Evolutionary conservation across 179 eudicot genomes (phyloP).

Genomic region (Drosera spatulata): DNA sequence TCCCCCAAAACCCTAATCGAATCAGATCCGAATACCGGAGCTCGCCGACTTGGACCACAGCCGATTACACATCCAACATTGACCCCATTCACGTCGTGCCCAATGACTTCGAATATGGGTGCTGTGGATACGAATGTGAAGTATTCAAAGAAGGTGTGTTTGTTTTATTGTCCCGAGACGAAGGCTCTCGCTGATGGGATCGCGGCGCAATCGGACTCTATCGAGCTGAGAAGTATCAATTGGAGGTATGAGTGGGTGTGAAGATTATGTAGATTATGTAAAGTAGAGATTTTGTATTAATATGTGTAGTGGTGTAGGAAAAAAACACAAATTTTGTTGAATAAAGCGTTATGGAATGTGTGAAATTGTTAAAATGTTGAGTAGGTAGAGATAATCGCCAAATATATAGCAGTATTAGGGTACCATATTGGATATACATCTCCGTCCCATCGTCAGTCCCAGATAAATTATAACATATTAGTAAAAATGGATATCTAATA

Average conservation of each 20-base stretch:
- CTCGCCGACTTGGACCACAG: constrained; percentile 56
- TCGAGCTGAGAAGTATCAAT: constrained; percentile 70
- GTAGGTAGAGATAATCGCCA: too few relatives aligned
- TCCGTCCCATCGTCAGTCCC: too few relatives aligned
- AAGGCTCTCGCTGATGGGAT: constrained; percentile 63
- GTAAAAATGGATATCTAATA: too few relatives aligned
- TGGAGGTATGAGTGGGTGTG: constrained; percentile 47
- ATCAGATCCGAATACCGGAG: constrained; percentile 31
- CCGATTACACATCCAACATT: constrained; percentile 48
- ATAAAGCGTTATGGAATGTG: too few relatives aligned
- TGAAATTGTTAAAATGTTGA: too few relatives aligned
- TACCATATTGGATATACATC: too few relatives aligned
- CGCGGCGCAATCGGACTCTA: constrained; percentile 79
- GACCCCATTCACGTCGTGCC: constrained; percentile 71
- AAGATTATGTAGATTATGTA: too few relatives aligned
- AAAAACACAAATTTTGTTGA: too few relatives aligned
- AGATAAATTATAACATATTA: too few relatives aligned
- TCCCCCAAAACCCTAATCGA: background rate
- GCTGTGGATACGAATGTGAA: constrained; percentile 15
- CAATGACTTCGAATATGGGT: constrained; percentile 23
- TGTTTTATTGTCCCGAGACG: constrained; percentile 75
- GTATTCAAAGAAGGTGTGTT: constrained; percentile 52
- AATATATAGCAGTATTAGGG: too few relatives aligned
- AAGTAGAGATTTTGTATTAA: too few relatives aligned
- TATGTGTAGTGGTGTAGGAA: too few relatives aligned